phyloP scores from a whole-genome alignment of 2,329 filamentous ascomycete species.

The Colletotrichum eremochloae region DNA sequence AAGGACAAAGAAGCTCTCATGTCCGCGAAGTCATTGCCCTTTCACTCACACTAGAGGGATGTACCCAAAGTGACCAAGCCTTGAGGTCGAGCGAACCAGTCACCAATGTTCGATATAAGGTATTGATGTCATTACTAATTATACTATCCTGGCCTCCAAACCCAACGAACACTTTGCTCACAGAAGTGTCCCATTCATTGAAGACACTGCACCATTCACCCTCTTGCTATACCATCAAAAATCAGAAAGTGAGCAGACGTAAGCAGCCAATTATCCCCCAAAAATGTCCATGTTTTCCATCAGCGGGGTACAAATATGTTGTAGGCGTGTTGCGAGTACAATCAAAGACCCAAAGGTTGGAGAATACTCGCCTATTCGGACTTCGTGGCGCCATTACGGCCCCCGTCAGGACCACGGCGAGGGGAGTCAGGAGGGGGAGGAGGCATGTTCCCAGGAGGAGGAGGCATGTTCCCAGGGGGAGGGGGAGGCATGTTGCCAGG shows the following conservation, averaged over 20 bases:
- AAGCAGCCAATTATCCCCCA: neutral
- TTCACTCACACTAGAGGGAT: neutral
- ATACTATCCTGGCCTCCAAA: neutral
- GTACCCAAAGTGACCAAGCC: neutral
- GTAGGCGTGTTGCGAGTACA: neutral
- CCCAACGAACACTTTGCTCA: neutral
- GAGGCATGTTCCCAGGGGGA: neutral
- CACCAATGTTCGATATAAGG: neutral
- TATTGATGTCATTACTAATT: too few species aligned
- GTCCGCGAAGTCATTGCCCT: neutral
- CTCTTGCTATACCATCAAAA: neutral
- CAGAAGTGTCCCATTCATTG: neutral
- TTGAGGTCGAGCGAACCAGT: neutral
- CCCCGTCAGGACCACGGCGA: constrained; percentile 14
- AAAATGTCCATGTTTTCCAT: neutral
- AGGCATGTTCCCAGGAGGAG: neutral
- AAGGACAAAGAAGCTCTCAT: neutral
- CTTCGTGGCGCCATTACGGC: constrained; percentile 18
- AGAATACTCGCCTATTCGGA: neutral
- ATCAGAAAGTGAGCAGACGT: neutral
- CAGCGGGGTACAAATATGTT: neutral
- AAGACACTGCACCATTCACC: neutral
- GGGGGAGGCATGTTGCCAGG: neutral
- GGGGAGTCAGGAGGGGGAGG: neutral
- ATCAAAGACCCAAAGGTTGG: neutral